Conservation (phyloP, 169 alveolate genomes). For the Babesia divergens region DNA sequence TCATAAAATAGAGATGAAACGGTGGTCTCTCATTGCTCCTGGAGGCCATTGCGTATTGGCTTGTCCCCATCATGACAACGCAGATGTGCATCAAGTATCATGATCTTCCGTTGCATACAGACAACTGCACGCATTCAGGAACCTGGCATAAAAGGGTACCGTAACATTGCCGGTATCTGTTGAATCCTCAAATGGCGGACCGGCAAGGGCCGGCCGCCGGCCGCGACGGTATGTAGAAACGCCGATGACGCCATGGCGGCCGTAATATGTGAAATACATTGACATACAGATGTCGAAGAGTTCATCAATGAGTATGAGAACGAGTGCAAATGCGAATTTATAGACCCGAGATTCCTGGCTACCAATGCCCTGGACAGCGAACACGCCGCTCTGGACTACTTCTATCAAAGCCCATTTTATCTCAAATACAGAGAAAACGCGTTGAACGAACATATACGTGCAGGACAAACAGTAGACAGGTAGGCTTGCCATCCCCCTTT, state of each 20-base stretch:
- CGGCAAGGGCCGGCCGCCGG: conserved; percentile 13
- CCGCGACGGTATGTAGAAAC: conserved; percentile 11
- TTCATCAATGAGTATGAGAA: conserved; percentile 42
- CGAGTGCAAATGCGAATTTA: conserved; percentile 54
- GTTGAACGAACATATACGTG: conserved; percentile 48
- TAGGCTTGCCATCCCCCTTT: too few relatives aligned
- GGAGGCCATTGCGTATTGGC: too few relatives aligned
- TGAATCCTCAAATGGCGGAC: background rate
- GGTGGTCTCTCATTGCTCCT: too few relatives aligned
- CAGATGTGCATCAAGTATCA: too few relatives aligned
- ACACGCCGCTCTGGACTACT: conserved; percentile 64
- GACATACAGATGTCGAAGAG: conserved; percentile 22
- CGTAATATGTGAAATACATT: background rate
- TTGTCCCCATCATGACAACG: too few relatives aligned
- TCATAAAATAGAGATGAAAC: too few relatives aligned
- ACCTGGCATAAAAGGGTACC: too few relatives aligned
- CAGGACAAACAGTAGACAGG: conserved; percentile 57
- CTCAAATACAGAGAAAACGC: conserved; percentile 59
- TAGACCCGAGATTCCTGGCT: conserved; percentile 56
- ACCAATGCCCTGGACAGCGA: conserved; percentile 44
- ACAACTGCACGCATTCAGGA: too few relatives aligned
- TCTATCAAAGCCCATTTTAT: conserved; percentile 65
- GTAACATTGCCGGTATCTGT: too few relatives aligned
- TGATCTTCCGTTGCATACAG: too few relatives aligned
- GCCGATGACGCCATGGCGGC: background rate